Conservation (phyloP, 192 early-diverging fungal genomes). For the Coemansia sp. region DNA sequence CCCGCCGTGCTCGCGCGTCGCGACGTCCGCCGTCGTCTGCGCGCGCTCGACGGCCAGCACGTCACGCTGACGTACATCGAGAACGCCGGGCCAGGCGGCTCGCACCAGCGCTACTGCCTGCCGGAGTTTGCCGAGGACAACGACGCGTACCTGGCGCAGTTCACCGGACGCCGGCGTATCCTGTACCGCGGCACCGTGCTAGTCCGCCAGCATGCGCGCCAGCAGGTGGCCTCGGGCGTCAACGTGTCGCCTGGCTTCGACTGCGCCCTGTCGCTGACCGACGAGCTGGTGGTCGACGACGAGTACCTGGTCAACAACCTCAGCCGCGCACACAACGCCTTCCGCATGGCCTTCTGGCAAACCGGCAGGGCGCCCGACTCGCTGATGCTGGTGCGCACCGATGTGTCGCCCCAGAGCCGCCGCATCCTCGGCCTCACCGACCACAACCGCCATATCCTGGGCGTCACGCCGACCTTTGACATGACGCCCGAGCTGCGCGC, state of each 20-base stretch:
- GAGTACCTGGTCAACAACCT: slow-evolving; percentile 44
- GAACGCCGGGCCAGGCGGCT: slow-evolving; percentile 23
- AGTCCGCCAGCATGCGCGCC: slow-evolving; percentile 53
- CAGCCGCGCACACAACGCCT: slow-evolving; percentile 26
- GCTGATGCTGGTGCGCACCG: slow-evolving; percentile 14
- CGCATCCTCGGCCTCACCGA: slow-evolving; percentile 16
- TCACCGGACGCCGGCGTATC: slow-evolving; percentile 34
- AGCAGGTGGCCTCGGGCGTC: slow-evolving; percentile 29
- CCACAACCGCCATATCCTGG: slow-evolving; percentile 50
- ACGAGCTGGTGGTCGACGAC: slow-evolving; percentile 47
- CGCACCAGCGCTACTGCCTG: slow-evolving; percentile 41
- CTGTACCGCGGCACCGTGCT: slow-evolving; percentile 42
- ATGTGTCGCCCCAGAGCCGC: slow-evolving; percentile 19
- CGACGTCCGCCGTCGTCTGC: slow-evolving; percentile 54
- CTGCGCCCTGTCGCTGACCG: slow-evolving; percentile 53
- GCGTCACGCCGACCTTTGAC: slow-evolving; percentile 54
- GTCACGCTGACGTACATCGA: slow-evolving; percentile 55
- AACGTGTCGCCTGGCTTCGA: slow-evolving; percentile 62
- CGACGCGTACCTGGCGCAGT: slow-evolving; percentile 48
- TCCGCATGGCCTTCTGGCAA: slow-evolving; percentile 42
- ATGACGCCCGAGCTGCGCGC: slow-evolving; percentile 53
- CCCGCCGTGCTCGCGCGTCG: slow-evolving; percentile 49
- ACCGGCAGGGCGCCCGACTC: slow-evolving; percentile 19
- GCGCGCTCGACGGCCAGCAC: slow-evolving; percentile 60
- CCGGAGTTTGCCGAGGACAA: slow-evolving; percentile 30